A percentile compares a stretch with the other conserved stretches of the same genome.
These are phyloP conservation scores for Fagus sylvatica DNA, from an alignment of 306 rosid species.

Conservation along the genomic window DNA sequence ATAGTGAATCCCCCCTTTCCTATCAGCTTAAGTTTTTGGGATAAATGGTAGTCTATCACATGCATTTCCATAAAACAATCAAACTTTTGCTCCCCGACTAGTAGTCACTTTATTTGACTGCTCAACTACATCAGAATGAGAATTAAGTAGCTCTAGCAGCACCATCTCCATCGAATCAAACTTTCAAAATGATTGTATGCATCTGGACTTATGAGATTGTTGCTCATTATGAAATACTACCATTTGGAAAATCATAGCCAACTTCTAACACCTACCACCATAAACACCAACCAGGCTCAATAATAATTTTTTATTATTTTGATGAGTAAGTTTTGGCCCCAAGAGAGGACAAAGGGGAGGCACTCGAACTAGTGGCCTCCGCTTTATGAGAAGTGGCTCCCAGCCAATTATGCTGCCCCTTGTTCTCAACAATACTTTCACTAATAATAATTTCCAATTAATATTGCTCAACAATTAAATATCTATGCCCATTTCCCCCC, in stretches of 20 bases:
- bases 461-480: not conserved
- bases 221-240: not conserved
- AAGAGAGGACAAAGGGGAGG: no score
- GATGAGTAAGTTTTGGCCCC: no score
- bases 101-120: not conserved
- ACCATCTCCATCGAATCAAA: no score
- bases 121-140: not conserved
- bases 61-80: not conserved
- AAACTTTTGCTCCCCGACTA: not conserved
- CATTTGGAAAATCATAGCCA: not conserved
- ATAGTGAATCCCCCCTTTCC: no score
- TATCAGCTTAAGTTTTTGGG: no score
- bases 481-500: not conserved
- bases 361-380: no score
- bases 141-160: not conserved
- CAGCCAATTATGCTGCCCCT: no score
- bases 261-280: not conserved
- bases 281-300: not conserved
- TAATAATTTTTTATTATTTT: not conserved
- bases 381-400: no score
- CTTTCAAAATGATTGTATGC: no score
- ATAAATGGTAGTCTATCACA: not conserved
- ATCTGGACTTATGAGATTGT: not conserved
- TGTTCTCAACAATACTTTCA: not conserved
- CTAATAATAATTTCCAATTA: not conserved